Conservation (phyloP, 805 yeast genomes). For the Myxozyma geophila region DNA sequence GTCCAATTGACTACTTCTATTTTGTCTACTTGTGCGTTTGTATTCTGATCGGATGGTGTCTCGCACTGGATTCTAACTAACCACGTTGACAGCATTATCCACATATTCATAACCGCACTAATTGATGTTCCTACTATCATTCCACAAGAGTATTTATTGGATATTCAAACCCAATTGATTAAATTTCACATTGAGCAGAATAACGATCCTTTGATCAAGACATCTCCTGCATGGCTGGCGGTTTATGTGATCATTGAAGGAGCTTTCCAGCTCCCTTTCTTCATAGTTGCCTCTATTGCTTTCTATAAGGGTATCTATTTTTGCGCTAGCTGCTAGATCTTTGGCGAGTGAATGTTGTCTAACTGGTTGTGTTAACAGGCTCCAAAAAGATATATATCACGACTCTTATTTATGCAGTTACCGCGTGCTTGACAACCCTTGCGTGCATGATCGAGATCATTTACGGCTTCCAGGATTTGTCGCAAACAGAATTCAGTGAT, state of each 20-base stretch:
- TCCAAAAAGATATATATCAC: conserved; percentile 46
- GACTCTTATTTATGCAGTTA: conserved; percentile 72
- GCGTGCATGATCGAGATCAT: conserved; percentile 14
- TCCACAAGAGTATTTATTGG: conserved; percentile 17
- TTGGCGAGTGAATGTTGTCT: not conserved
- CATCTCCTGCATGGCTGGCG: conserved; percentile 73
- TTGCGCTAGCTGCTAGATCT: not conserved
- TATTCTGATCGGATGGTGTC: not conserved
- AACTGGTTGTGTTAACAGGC: conserved; percentile 27
- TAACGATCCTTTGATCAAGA: conserved; percentile 69
- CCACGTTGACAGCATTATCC: not conserved
- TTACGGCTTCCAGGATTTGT: conserved; percentile 2
- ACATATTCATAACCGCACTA: conserved; percentile 1
- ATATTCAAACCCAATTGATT: conserved; percentile 55
- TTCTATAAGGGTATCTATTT: conserved; percentile 44
- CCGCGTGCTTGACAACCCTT: conserved; percentile 55
- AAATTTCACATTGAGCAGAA: conserved; percentile 65
- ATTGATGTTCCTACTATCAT: conserved; percentile 8
- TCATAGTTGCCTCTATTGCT: conserved; percentile 52
- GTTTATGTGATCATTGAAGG: conserved; percentile 75
- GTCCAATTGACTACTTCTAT: conserved; percentile 5
- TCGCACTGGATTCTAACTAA: not conserved
- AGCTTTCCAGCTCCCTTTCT: conserved; percentile 78
- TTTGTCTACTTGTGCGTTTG: not conserved
- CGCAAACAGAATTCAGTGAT: not conserved